These are phyloP conservation scores for Ceratobasidium sp. DNA, from an alignment of 1,284 basidiomycete genomes.

Conservation along the genomic window DNA sequence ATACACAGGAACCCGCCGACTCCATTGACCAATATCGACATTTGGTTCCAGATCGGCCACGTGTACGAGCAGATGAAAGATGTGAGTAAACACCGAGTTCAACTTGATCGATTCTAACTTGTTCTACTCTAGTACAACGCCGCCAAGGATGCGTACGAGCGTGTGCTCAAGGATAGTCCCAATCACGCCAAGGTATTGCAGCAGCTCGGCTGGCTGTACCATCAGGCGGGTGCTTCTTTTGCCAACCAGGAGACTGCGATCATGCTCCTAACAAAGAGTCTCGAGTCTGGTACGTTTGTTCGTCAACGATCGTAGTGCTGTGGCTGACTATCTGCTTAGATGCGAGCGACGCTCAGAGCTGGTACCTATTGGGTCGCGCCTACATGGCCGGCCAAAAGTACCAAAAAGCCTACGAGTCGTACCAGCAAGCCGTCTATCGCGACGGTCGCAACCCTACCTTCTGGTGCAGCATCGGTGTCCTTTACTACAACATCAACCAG, in stretches of 20 bases:
- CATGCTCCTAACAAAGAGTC: constrained; percentile 91
- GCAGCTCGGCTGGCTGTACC: constrained; percentile 97
- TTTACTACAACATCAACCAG: constrained; percentile 99
- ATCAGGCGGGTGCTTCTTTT: constrained; percentile 93
- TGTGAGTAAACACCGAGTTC: constrained; percentile 66
- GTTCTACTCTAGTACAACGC: constrained; percentile 77
- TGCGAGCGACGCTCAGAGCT: constrained; percentile 86
- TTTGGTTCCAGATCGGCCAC: constrained; percentile 99
- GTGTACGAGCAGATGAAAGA: constrained; percentile 98
- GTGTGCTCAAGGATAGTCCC: constrained; percentile 94
- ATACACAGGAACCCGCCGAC: constrained; percentile 95
- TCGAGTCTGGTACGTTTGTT: constrained; percentile 80
- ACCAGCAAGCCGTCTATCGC: constrained; percentile 98
- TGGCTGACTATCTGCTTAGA: constrained; percentile 36
- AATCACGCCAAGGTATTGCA: constrained; percentile 97
- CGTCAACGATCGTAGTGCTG: constrained; percentile 1
- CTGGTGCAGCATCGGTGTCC: constrained; percentile 99
- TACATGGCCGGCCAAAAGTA: constrained; percentile 99
- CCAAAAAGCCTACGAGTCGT: constrained; percentile 99
- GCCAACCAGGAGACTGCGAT: constrained; percentile 96
- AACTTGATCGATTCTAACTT: no score
- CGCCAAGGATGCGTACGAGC: constrained; percentile 96
- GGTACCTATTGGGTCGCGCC: constrained; percentile 97
- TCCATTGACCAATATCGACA: constrained; percentile 95
- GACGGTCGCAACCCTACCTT: constrained; percentile 99